Percentiles rank a stretch among this genome's conserved stretches.
These are phyloP conservation scores for Perkinsus chesapeaki DNA, from an alignment of 169 alveolate species.

Conservation along the genomic window DNA sequence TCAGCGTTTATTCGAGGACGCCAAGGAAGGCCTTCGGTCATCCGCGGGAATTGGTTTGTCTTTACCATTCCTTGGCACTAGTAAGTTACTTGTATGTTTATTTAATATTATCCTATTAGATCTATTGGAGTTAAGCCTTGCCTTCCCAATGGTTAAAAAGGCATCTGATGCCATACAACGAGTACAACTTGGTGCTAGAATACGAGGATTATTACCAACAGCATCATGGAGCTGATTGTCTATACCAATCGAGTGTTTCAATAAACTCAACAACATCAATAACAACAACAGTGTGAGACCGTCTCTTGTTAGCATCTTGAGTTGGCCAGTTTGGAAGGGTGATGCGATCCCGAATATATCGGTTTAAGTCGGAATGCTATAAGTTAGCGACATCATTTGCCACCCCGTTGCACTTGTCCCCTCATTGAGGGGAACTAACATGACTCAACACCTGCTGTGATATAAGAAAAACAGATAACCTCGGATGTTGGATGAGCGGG, in stretches of 20 bases:
- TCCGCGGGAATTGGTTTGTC: background rate
- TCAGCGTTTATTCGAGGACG: background rate
- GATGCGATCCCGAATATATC: too few relatives aligned
- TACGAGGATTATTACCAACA: background rate
- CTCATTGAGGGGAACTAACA: too few relatives aligned
- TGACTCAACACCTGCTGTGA: too few relatives aligned
- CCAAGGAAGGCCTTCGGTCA: background rate
- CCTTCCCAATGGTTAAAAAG: background rate
- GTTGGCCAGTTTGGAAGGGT: too few relatives aligned
- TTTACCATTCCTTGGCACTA: background rate
- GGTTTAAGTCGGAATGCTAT: too few relatives aligned
- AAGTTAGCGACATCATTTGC: too few relatives aligned
- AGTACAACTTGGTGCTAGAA: background rate
- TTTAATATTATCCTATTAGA: background rate
- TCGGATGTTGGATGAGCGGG: too few relatives aligned
- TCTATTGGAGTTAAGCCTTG: background rate
- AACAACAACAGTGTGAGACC: background rate
- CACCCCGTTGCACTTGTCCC: too few relatives aligned
- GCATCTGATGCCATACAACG: background rate
- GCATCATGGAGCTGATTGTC: background rate
- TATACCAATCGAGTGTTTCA: background rate
- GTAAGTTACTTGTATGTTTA: background rate
- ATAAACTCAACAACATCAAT: too few relatives aligned
- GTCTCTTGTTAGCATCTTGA: too few relatives aligned
- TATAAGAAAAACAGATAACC: too few relatives aligned